phyloP scores from a whole-genome alignment of 2,329 filamentous ascomycete genomes.

The Microdochium trichocladiopsis region DNA sequence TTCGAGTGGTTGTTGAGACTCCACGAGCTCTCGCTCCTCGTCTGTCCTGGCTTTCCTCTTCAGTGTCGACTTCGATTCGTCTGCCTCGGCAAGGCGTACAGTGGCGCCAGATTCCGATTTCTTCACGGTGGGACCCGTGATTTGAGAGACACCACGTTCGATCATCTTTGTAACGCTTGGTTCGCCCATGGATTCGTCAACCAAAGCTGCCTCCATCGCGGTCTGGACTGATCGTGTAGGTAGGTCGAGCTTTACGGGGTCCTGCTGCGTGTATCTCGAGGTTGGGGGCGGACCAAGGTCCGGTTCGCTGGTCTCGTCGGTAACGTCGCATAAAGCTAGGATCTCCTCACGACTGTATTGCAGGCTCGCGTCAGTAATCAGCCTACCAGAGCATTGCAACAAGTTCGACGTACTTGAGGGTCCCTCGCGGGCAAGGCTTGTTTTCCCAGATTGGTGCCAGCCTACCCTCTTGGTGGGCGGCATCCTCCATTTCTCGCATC shows the following conservation, averaged over 20 bases:
- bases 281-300: slow-evolving; percentile 60
- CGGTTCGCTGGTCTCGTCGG: slow-evolving; percentile 46
- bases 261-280: slow-evolving; percentile 50
- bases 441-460: slow-evolving; percentile 64
- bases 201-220: slow-evolving; percentile 1
- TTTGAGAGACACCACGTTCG: slow-evolving; percentile 1
- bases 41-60: slow-evolving; percentile 55
- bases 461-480: slow-evolving; percentile 44
- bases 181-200: background rate
- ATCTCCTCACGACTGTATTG: slow-evolving; percentile 52
- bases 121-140: background rate
- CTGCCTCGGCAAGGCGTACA: slow-evolving; percentile 9
- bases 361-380: slow-evolving; percentile 11
- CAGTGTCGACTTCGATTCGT: slow-evolving; percentile 36
- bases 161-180: slow-evolving; percentile 1
- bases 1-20: slow-evolving; percentile 22
- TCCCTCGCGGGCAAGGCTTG: slow-evolving; percentile 59
- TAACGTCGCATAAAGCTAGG: slow-evolving; percentile 46
- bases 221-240: slow-evolving; percentile 17
- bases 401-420: slow-evolving; percentile 48
- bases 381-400: background rate
- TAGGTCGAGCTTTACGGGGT: slow-evolving; percentile 46
- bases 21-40: slow-evolving; percentile 34
- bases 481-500: slow-evolving; percentile 42
- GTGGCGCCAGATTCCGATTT: slow-evolving; percentile 1